Percentiles rank a stretch among this genome's conserved stretches.
phyloP scores from a whole-genome alignment of 2,329 filamentous ascomycete species.

The Dissoconium aciculare region DNA sequence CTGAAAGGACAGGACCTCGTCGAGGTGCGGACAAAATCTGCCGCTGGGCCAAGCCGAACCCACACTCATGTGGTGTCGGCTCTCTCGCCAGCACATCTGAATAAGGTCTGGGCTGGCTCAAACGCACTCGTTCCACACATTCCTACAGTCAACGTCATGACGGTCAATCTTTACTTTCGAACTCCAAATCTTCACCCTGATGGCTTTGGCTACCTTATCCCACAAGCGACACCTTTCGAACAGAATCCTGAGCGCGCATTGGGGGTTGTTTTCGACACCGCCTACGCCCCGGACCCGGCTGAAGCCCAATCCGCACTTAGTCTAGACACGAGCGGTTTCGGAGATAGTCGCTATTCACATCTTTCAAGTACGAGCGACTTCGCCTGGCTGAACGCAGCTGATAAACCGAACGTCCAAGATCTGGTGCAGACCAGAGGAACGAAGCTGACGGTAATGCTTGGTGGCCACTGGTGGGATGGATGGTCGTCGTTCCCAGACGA shows the following conservation, averaged over 20 bases:
- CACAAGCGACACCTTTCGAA: slow-evolving; percentile 51
- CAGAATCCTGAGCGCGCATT: slow-evolving; percentile 72
- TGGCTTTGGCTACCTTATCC: slow-evolving; percentile 88
- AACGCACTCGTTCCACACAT: slow-evolving; percentile 38
- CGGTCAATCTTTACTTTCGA: slow-evolving; percentile 77
- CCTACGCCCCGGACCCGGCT: slow-evolving; percentile 26
- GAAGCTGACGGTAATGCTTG: slow-evolving; percentile 87
- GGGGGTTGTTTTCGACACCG: slow-evolving; percentile 83
- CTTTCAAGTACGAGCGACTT: slow-evolving; percentile 22
- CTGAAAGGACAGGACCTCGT: slow-evolving; percentile 8
- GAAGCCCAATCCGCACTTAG: background rate
- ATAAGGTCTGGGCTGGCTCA: slow-evolving; percentile 5
- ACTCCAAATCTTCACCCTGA: slow-evolving; percentile 47
- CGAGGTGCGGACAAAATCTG: too few species aligned
- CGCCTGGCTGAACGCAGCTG: slow-evolving; percentile 22
- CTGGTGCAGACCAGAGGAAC: slow-evolving; percentile 42
- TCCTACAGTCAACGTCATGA: slow-evolving; percentile 57
- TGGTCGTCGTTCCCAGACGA: slow-evolving; percentile 47
- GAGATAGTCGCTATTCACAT: slow-evolving; percentile 9
- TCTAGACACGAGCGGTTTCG: slow-evolving; percentile 8
- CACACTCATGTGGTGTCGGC: slow-evolving; percentile 50
- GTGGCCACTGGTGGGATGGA: slow-evolving; percentile 78
- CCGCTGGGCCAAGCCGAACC: too few species aligned
- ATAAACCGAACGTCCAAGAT: slow-evolving; percentile 20
- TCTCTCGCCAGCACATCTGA: slow-evolving; percentile 31